phyloP scores from a whole-genome alignment of 1,284 basidiomycete genomes.

The Tylopilus sp. region DNA sequence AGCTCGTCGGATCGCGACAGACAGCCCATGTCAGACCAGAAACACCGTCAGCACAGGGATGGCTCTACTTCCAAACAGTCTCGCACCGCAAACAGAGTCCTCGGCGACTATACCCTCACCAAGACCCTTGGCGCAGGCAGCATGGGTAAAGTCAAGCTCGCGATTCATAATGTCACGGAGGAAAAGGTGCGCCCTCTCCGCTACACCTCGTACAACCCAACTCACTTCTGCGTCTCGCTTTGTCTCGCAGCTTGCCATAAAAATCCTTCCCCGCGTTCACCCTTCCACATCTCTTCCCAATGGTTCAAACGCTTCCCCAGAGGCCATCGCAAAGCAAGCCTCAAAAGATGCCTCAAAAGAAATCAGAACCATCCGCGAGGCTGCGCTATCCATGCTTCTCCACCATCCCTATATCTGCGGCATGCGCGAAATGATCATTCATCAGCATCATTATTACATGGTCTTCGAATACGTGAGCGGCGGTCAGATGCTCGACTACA shows the following conservation, averaged over 20 bases:
- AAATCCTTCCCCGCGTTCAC: constrained; percentile 92
- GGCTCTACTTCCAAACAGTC: constrained; percentile 44
- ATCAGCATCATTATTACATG: constrained; percentile 99
- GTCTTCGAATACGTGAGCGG: constrained; percentile 99
- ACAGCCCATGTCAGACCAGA: constrained; percentile 44
- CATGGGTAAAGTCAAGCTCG: constrained; percentile 99
- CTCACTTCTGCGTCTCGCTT: constrained; percentile 23
- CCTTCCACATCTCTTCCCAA: constrained; percentile 61
- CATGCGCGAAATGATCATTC: constrained; percentile 98
- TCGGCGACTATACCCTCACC: constrained; percentile 96
- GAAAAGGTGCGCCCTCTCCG: constrained; percentile 81
- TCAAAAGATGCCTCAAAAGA: constrained; percentile 97
- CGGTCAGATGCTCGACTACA: constrained; percentile 99
- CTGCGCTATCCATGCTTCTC: constrained; percentile 92
- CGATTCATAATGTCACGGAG: constrained; percentile 88
- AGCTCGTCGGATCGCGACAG: constrained; percentile 47
- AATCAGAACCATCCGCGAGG: constrained; percentile 95
- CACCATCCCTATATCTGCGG: constrained; percentile 99
- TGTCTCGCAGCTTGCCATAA: constrained; percentile 88
- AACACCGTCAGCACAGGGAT: constrained; percentile 46
- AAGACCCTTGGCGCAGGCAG: constrained; percentile 98
- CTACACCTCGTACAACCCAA: neutral
- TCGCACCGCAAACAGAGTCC: constrained; percentile 66
- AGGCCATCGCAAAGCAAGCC: constrained; percentile 82
- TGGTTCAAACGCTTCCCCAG: constrained; percentile 59